phyloP scores from a whole-genome alignment of 352 stramenopile genomes.

The Hyaloperonospora brassicae region DNA sequence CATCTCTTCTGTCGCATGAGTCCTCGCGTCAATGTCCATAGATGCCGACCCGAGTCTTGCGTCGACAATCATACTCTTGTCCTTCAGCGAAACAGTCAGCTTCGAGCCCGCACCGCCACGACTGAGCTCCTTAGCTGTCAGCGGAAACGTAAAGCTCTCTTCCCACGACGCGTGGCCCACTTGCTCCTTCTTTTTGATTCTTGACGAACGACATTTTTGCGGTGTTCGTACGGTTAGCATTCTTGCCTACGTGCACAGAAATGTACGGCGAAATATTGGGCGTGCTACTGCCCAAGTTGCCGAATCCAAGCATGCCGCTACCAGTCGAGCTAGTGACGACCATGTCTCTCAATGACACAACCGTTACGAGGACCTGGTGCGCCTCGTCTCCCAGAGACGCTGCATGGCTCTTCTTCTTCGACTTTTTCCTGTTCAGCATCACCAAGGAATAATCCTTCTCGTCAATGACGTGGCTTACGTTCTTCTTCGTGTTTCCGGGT shows the following conservation, averaged over 20 bases:
- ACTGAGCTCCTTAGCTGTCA: constrained; percentile 47
- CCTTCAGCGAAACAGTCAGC: constrained; percentile 34
- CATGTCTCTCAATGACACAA: constrained; percentile 49
- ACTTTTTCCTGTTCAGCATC: constrained; percentile 51
- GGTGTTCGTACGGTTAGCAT: constrained; percentile 59
- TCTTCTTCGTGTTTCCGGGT: constrained; percentile 72
- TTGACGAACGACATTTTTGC: constrained; percentile 55
- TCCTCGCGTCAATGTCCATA: constrained; percentile 24
- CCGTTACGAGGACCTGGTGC: constrained; percentile 65
- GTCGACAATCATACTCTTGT: constrained; percentile 37
- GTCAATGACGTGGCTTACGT: constrained; percentile 63
- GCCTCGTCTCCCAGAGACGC: constrained; percentile 39
- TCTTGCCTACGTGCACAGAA: constrained; percentile 64
- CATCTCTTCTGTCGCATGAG: constrained; percentile 26
- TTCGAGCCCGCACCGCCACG: constrained; percentile 22
- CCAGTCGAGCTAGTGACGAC: constrained; percentile 56
- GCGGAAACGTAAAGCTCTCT: constrained; percentile 75
- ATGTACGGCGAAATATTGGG: constrained; percentile 78
- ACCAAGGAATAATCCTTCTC: constrained; percentile 76
- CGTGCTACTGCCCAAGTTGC: constrained; percentile 66
- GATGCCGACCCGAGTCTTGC: constrained; percentile 24
- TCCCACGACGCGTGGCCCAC: constrained; percentile 52
- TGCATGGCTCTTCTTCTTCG: constrained; percentile 20
- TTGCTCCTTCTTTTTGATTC: constrained; percentile 37
- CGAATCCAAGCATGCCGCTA: constrained; percentile 55